A percentile compares a stretch with the other conserved stretches of the same genome.
These are phyloP conservation scores for Candida maltosa DNA, from an alignment of 805 yeast genomes.

Conservation along the genomic window DNA sequence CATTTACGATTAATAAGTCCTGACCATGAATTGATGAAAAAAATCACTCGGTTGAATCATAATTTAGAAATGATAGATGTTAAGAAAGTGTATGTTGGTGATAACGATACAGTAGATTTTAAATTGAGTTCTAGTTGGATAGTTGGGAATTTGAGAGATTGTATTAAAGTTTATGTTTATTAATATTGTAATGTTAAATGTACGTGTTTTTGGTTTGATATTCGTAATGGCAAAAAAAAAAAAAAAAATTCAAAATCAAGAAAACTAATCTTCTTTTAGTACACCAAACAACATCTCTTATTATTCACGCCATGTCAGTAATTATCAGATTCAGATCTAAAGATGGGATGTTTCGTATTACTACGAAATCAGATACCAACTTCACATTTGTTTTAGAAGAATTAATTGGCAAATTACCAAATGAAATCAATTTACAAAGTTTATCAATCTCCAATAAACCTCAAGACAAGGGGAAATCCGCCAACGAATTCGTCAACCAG, in stretches of 20 bases:
- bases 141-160: conserved; percentile 9
- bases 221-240: conserved; percentile 1
- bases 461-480: conserved; percentile 38
- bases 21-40: conserved; percentile 2
- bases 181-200: background rate
- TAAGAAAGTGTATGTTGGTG: conserved; percentile 1
- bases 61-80: conserved; percentile 3
- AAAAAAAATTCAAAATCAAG: background rate
- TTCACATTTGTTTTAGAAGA: conserved; percentile 45
- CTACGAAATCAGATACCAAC: conserved; percentile 41
- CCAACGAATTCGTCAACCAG: conserved; percentile 30
- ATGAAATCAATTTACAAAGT: conserved; percentile 15
- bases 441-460: conserved; percentile 46
- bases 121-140: conserved; percentile 1
- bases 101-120: background rate
- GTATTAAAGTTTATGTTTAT: conserved; percentile 9
- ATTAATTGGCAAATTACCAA: conserved; percentile 24
- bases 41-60: conserved; percentile 1
- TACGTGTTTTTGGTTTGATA: background rate
- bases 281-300: background rate
- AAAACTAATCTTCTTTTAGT: background rate
- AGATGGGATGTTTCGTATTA: conserved; percentile 76
- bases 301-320: conserved; percentile 14
- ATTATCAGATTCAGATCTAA: conserved; percentile 74
- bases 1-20: conserved; percentile 3